Evolutionary conservation across 805 yeast genomes (phyloP).

Genomic region (Wickerhamiella azymoides): DNA sequence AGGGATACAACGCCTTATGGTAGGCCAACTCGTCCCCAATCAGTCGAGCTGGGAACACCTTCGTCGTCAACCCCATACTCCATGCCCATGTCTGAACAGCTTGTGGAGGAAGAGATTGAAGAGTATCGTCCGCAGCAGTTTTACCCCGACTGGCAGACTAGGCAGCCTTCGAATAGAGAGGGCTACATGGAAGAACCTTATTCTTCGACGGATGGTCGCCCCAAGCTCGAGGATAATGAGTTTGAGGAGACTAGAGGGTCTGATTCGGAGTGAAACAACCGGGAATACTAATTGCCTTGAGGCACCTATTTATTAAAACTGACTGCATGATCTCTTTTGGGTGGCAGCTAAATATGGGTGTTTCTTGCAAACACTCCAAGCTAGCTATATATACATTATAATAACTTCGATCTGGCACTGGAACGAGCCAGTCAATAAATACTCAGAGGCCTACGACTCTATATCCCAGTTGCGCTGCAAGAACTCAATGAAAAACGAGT

Average conservation of each 20-base stretch:
- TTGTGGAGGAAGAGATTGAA: neutral
- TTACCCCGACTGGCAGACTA: neutral
- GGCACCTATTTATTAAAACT: neutral
- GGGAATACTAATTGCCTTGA: neutral
- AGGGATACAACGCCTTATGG: neutral
- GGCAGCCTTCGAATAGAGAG: neutral
- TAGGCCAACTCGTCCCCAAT: neutral
- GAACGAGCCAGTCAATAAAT: neutral
- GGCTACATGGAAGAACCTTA: neutral
- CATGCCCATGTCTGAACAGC: neutral
- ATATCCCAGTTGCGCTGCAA: conserved; percentile 44
- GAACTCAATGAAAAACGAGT: conserved; percentile 64
- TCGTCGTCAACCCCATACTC: neutral
- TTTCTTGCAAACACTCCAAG: neutral
- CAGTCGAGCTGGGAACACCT: no score
- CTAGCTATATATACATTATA: neutral
- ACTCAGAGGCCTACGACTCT: conserved; percentile 1
- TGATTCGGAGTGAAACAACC: neutral
- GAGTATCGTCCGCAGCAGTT: neutral
- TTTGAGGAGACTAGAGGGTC: neutral
- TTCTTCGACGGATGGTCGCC: neutral
- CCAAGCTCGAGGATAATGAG: neutral
- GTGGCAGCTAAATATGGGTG: neutral
- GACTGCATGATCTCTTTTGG: no score
- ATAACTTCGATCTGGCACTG: no score